phyloP scores from a whole-genome alignment of 2,329 filamentous ascomycete genomes.

The Fusarium virguliforme region DNA sequence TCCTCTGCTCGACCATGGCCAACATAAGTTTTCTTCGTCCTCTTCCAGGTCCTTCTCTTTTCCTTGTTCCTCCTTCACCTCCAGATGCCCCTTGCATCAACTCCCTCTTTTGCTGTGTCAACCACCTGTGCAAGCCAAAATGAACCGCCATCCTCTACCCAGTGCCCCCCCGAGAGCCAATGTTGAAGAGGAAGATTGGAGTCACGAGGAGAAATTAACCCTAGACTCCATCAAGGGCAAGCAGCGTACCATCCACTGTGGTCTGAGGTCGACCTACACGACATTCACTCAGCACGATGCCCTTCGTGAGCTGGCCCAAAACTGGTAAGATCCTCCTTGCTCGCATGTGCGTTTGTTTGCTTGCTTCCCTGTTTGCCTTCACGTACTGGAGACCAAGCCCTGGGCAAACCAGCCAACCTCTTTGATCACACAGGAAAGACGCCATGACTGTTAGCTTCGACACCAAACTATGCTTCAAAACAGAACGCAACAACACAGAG shows the following conservation, averaged over 20 bases:
- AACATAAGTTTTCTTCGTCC: background rate
- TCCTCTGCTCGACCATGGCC: background rate
- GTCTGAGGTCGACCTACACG: conserved; percentile 20
- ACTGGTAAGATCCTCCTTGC: conserved; percentile 47
- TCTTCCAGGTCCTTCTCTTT: background rate
- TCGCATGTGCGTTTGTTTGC: no score
- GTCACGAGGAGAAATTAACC: background rate
- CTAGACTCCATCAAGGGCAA: background rate
- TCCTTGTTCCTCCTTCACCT: background rate
- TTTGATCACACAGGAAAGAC: conserved; percentile 46
- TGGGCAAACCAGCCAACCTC: background rate
- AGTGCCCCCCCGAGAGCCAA: background rate
- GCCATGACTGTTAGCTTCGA: conserved; percentile 50
- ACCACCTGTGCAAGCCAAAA: background rate
- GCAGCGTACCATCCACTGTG: background rate
- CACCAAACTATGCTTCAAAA: conserved; percentile 42
- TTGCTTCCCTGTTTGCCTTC: no score
- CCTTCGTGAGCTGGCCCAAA: conserved; percentile 55
- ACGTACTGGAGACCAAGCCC: no score
- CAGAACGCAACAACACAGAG: conserved; percentile 45
- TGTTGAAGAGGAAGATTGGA: background rate
- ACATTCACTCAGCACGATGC: conserved; percentile 45
- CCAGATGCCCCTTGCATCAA: background rate
- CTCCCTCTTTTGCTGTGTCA: conserved; percentile 1
- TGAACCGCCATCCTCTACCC: background rate